These are phyloP conservation scores for Sicyos edulis DNA, from an alignment of 306 rosid species.

Conservation along the genomic window DNA sequence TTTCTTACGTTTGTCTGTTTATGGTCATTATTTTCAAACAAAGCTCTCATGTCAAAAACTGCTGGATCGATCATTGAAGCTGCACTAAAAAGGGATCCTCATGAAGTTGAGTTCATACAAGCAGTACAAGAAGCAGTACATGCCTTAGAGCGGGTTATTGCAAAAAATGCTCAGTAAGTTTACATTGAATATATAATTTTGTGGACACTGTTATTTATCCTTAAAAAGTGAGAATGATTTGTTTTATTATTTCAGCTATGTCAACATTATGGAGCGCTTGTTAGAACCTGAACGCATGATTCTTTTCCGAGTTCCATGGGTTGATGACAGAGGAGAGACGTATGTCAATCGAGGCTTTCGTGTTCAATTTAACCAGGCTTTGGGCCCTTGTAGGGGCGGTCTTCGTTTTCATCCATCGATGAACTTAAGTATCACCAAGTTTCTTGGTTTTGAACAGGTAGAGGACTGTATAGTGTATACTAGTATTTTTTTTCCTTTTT, in stretches of 20 bases:
- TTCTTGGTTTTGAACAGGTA: conserved; percentile 98
- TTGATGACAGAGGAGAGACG: conserved; percentile 91
- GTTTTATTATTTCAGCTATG: conserved; percentile 57
- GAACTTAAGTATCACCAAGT: conserved; percentile 82
- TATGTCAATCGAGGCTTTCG: conserved; percentile 82
- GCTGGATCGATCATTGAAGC: conserved; percentile 96
- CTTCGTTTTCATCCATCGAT: conserved; percentile 83
- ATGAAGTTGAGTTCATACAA: conserved; percentile 82
- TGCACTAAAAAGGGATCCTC: conserved; percentile 87
- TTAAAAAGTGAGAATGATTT: neutral
- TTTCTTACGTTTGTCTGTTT: conserved; percentile 28
- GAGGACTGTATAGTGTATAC: conserved; percentile 17
- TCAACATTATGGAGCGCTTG: conserved; percentile 91
- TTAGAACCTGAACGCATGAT: conserved; percentile 91
- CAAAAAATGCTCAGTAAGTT: conserved; percentile 88
- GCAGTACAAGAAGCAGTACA: conserved; percentile 79
- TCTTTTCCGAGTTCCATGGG: conserved; percentile 91
- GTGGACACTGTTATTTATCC: neutral
- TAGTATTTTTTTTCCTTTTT: conserved; percentile 16
- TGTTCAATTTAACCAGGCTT: conserved; percentile 87
- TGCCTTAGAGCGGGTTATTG: conserved; percentile 93
- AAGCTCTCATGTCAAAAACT: conserved; percentile 86
- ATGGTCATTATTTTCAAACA: conserved; percentile 39
- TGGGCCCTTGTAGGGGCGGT: conserved; percentile 98
- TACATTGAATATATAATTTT: conserved; percentile 15